Conservation (phyloP, 2,329 filamentous ascomycete species). For the Leptographium radiaticola region DNA sequence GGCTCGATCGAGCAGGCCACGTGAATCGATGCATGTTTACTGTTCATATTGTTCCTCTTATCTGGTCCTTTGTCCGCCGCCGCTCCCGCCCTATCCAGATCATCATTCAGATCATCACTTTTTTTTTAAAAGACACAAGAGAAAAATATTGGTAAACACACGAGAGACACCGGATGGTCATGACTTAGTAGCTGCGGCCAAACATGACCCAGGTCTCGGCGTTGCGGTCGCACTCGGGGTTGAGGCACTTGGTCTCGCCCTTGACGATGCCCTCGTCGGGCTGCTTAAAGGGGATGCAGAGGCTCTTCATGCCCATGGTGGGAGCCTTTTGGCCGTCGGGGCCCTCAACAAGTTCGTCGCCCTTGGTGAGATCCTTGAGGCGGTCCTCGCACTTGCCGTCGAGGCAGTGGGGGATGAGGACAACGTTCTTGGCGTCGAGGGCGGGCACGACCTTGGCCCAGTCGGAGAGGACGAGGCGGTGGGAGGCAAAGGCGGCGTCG, state of each 20-base stretch:
- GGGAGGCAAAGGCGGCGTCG: slow-evolving; percentile 62
- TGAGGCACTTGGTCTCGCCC: slow-evolving; percentile 83
- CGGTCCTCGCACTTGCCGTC: slow-evolving; percentile 75
- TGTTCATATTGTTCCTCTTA: background rate
- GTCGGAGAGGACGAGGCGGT: slow-evolving; percentile 67
- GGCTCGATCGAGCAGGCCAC: too few relatives aligned
- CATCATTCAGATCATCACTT: background rate
- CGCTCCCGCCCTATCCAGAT: background rate
- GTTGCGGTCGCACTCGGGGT: slow-evolving; percentile 64
- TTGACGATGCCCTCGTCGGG: slow-evolving; percentile 64
- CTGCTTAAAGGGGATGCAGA: slow-evolving; percentile 69
- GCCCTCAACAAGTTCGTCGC: slow-evolving; percentile 42
- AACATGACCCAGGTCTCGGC: slow-evolving; percentile 91
- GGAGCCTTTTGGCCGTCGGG: slow-evolving; percentile 41
- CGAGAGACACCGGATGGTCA: background rate
- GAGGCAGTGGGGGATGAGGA: slow-evolving; percentile 83
- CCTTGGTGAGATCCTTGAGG: slow-evolving; percentile 84
- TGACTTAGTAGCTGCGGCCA: slow-evolving; percentile 54
- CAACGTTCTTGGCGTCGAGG: slow-evolving; percentile 83
- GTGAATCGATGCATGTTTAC: background rate
- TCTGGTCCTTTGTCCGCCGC: background rate
- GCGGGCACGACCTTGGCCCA: slow-evolving; percentile 89
- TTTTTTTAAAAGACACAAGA: background rate
- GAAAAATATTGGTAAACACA: background rate
- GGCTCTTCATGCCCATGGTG: slow-evolving; percentile 55